Evolutionary conservation across 768 basidiomycete species (phyloP).

Genomic region (Lentinus brumalis): DNA sequence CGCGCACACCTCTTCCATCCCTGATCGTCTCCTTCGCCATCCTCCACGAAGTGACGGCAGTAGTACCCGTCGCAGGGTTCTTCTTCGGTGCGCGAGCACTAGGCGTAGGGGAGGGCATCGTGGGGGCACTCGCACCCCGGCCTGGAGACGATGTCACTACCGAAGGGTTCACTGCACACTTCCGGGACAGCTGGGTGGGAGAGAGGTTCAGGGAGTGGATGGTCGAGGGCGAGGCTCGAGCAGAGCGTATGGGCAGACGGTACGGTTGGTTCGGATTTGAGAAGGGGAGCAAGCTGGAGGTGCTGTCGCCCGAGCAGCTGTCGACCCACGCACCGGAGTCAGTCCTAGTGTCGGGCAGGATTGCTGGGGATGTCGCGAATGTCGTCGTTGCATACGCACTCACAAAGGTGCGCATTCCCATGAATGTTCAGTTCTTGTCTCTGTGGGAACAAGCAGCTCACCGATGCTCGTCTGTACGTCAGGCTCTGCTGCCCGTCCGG

Average conservation of each 20-base stretch:
- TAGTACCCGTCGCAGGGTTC: conserved; percentile 71
- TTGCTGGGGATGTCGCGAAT: conserved; percentile 81
- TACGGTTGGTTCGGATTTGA: conserved; percentile 84
- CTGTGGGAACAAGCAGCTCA: too few species aligned
- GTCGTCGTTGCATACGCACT: conserved; percentile 79
- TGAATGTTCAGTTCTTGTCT: neutral
- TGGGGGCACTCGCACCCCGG: conserved; percentile 35
- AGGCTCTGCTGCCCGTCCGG: conserved; percentile 72
- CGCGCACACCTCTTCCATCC: conserved; percentile 76
- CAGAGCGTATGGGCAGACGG: conserved; percentile 66
- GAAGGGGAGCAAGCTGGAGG: conserved; percentile 37
- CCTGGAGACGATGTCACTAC: neutral
- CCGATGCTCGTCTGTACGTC: conserved; percentile 28
- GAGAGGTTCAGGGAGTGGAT: conserved; percentile 52
- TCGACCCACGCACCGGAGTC: conserved; percentile 1
- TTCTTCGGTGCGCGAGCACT: conserved; percentile 71
- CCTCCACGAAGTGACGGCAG: conserved; percentile 83
- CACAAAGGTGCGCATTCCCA: conserved; percentile 59
- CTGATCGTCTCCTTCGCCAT: conserved; percentile 77
- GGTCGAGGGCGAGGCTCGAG: conserved; percentile 76
- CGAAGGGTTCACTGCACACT: conserved; percentile 9
- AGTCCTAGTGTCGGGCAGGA: conserved; percentile 25
- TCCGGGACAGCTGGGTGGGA: conserved; percentile 41
- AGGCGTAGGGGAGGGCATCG: conserved; percentile 69
- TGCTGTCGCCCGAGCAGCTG: neutral